Evolutionary conservation across 106 monocot genomes (phyloP), one percentile per base, ranked within the genome.

Genomic region (Hemerocallis citrina): DNA sequence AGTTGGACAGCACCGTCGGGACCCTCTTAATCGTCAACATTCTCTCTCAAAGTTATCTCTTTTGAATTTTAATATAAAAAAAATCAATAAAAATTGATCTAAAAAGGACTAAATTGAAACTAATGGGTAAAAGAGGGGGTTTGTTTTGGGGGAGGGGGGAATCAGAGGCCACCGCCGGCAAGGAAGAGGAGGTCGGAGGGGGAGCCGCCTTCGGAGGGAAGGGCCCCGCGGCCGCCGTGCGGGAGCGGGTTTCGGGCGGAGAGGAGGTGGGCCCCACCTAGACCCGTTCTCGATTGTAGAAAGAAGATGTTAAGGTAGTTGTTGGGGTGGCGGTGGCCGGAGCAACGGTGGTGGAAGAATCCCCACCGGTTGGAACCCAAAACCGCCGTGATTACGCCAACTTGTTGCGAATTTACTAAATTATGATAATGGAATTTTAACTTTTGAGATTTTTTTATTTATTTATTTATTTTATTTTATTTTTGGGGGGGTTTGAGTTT

Each of bases 161-260:
- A n/a, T n/a, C n/a, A n/a, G 48, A 7, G 16, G 40, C 81, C 81
- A 59, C 81, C 81, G 65, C 81, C 81, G 75, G 81, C 81, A 63
- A 81, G 81, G 59, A 81, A 81, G 50, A 81, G 75, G 51, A 81
- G 75, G 63, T 81, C 81, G 24, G 81, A 81, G 11, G 81, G 81
- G 59, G 67, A 68, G 34, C 81, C 81, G 52, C 75, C 80, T 29
- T 66, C 80, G 28, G 80, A 81, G 7, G 80, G 80, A 7, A 75
- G 81, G 23, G 81, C 81, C 52, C 81, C 81, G 40, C 81, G 52
- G 28, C 81, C 75, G 41, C 81, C 81, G 81, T 81, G 75, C 13
- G 72, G 39, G 19, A 75, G 49, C 7, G 75, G 71, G 61, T 33
- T 57, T 28, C 63, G 65, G 54, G 60, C 25, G 41, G 54, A 48